Evolutionary conservation across 78 protist genomes (phyloP).

Genomic region (Chrysochromulina tobinii): DNA sequence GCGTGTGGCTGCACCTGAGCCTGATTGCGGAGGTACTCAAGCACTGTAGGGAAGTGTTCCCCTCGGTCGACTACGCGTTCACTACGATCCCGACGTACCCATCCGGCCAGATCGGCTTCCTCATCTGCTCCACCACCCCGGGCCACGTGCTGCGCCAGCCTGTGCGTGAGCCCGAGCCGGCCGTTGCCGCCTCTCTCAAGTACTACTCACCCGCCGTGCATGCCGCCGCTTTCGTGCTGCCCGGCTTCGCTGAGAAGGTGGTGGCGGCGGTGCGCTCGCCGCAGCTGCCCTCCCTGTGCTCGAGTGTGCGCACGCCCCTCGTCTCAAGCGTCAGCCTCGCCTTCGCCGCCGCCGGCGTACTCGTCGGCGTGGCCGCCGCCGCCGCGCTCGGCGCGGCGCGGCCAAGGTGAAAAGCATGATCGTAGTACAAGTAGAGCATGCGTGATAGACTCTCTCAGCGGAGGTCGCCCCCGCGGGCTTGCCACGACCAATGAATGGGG

Average conservation of each 20-base stretch:
- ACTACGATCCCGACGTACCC: slow-evolving; percentile 22
- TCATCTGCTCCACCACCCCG: too few species aligned
- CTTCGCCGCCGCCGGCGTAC: not conserved
- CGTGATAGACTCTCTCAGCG: too few species aligned
- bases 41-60: slow-evolving; percentile 56
- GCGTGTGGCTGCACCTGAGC: slow-evolving; percentile 73
- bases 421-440: too few species aligned
- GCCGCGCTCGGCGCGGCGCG: not conserved
- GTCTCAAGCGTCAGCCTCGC: not conserved
- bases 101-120: slow-evolving; percentile 9
- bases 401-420: too few species aligned
- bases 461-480: too few species aligned
- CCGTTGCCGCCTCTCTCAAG: slow-evolving; percentile 39
- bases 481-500: too few species aligned
- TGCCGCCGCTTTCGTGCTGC: slow-evolving; percentile 84
- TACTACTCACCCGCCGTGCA: slow-evolving; percentile 87
- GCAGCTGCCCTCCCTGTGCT: not conserved
- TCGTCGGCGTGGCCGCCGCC: not conserved
- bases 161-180: not conserved
- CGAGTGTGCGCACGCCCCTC: not conserved
- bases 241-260: slow-evolving; percentile 76
- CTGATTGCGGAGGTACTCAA: slow-evolving; percentile 62
- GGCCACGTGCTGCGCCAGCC: not conserved
- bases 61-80: slow-evolving; percentile 36
- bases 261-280: not conserved